phyloP scores from a whole-genome alignment of 2,329 filamentous ascomycete genomes.

The Sclerotinia borealis region DNA sequence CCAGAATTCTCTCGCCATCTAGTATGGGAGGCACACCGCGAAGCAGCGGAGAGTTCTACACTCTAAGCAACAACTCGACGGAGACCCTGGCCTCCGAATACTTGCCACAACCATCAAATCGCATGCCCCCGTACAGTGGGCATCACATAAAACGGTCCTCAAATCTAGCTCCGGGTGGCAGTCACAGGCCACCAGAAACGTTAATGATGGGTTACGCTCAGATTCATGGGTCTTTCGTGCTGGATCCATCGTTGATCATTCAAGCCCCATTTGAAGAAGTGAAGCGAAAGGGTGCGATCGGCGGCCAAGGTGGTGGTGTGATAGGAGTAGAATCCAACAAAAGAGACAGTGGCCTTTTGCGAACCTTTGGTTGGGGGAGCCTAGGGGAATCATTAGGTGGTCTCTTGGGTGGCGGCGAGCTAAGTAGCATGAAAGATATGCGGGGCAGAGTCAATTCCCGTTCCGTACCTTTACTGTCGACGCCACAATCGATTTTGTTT shows the following conservation, averaged over 20 bases:
- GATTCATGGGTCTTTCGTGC: slow-evolving; percentile 81
- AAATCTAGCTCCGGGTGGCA: slow-evolving; percentile 37
- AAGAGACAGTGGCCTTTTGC: slow-evolving; percentile 71
- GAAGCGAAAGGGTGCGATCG: slow-evolving; percentile 86
- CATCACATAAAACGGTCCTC: slow-evolving; percentile 39
- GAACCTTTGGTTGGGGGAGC: slow-evolving; percentile 79
- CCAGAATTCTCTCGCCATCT: slow-evolving; percentile 66
- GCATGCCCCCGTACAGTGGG: slow-evolving; percentile 40
- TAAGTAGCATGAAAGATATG: slow-evolving; percentile 95
- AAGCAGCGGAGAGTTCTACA: slow-evolving; percentile 93
- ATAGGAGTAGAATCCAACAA: slow-evolving; percentile 71
- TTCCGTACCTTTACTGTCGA: slow-evolving; percentile 85
- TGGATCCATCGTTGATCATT: slow-evolving; percentile 88
- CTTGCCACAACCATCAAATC: slow-evolving; percentile 45
- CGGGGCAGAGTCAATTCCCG: slow-evolving; percentile 79
- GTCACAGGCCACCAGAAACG: slow-evolving; percentile 58
- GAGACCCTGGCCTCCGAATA: slow-evolving; percentile 93
- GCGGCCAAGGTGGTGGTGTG: slow-evolving; percentile 80
- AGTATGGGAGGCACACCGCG: slow-evolving; percentile 74
- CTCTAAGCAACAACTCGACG: slow-evolving; percentile 87
- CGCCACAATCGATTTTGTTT: slow-evolving; percentile 91
- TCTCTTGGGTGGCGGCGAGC: slow-evolving; percentile 75
- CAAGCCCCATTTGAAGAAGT: slow-evolving; percentile 89
- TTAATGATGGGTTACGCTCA: slow-evolving; percentile 99
- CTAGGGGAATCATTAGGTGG: slow-evolving; percentile 85